phyloP scores from a whole-genome alignment of 1,139 yeast genomes.

The Kazachstania sp. region DNA sequence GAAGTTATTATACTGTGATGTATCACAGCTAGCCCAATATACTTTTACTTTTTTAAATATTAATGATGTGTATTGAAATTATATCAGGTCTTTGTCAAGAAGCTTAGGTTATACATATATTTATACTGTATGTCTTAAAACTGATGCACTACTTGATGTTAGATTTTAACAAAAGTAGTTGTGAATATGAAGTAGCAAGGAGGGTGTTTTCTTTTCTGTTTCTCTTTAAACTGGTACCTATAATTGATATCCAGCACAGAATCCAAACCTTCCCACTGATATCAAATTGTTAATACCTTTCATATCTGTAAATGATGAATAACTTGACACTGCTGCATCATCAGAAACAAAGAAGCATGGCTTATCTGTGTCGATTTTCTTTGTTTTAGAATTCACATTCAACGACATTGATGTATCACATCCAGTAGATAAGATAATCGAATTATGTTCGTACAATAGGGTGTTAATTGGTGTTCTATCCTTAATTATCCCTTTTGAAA shows the following conservation, averaged over 20 bases:
- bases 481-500: constrained; percentile 11
- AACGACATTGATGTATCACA: constrained; percentile 17
- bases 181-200: too few relatives aligned
- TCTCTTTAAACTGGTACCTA: neutral
- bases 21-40: too few relatives aligned
- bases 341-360: constrained; percentile 18
- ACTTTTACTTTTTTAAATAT: too few relatives aligned
- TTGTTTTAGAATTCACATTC: constrained; percentile 2
- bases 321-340: constrained; percentile 17
- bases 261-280: constrained; percentile 20
- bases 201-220: too few relatives aligned
- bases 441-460: constrained; percentile 6
- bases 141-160: too few relatives aligned
- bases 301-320: constrained; percentile 3
- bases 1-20: too few relatives aligned
- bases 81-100: too few relatives aligned
- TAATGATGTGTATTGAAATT: too few relatives aligned
- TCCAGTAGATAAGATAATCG: constrained; percentile 19
- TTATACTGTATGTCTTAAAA: too few relatives aligned
- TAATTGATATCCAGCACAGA: constrained; percentile 8
- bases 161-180: too few relatives aligned
- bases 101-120: too few relatives aligned
- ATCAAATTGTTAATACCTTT: constrained; percentile 8
- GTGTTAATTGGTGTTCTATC: constrained; percentile 13
- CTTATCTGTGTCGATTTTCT: constrained; percentile 1